phyloP scores from a whole-genome alignment of 805 yeast genomes.

The Wickerhamomyces hampshirensis region DNA sequence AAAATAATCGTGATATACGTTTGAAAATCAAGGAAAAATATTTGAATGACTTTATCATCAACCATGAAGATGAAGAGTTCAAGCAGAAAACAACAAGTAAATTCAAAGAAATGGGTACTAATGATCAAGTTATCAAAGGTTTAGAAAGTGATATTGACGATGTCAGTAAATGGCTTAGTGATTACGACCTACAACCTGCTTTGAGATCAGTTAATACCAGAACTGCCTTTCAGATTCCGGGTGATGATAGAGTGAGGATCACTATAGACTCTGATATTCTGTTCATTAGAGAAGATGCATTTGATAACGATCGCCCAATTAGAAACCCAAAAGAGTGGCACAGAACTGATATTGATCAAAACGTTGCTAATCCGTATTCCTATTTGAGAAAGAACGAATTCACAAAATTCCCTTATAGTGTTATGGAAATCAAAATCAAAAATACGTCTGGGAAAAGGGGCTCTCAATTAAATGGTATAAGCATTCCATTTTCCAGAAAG shows the following conservation, averaged over 20 bases:
- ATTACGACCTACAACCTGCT: conserved; percentile 73
- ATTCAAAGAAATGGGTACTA: conserved; percentile 57
- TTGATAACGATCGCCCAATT: conserved; percentile 80
- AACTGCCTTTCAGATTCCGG: conserved; percentile 97
- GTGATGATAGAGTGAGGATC: conserved; percentile 88
- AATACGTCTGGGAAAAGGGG: conserved; percentile 35
- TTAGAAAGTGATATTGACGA: conserved; percentile 51
- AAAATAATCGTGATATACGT: conserved; percentile 59
- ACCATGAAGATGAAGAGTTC: conserved; percentile 37
- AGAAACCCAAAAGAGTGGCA: conserved; percentile 92
- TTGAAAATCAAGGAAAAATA: conserved; percentile 76
- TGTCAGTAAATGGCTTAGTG: conserved; percentile 57
- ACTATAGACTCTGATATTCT: conserved; percentile 85
- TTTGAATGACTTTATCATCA: conserved; percentile 64
- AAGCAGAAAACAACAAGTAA: conserved; percentile 53
- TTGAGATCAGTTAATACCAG: conserved; percentile 83
- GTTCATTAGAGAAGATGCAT: conserved; percentile 86
- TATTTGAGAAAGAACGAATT: conserved; percentile 83
- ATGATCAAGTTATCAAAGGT: conserved; percentile 45
- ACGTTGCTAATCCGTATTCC: conserved; percentile 61
- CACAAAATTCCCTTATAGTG: conserved; percentile 77
- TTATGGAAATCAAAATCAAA: conserved; percentile 79
- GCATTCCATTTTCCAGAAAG: conserved; percentile 42
- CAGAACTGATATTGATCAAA: conserved; percentile 82
- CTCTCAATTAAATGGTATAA: conserved; percentile 26